Evolutionary conservation across 257 asterid genomes (phyloP).

Genomic region (Fraxinus pennsylvanica): DNA sequence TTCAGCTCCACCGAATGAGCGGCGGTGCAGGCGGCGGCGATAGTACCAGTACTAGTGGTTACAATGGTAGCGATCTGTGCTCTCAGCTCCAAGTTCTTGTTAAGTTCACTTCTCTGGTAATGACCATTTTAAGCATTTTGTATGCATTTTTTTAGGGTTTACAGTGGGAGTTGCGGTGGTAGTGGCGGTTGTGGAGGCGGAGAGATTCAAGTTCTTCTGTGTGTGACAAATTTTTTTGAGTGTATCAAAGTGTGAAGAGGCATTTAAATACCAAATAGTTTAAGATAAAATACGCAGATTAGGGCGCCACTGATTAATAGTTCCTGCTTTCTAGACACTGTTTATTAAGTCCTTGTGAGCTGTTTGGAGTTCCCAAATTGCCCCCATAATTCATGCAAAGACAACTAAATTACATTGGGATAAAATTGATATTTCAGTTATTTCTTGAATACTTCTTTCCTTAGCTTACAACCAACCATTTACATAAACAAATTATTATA

Average conservation of each 20-base stretch:
- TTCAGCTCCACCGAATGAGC: slow-evolving; percentile 38
- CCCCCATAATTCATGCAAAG: slow-evolving; percentile 5
- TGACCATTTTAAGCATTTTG: slow-evolving; percentile 24
- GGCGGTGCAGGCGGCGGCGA: slow-evolving; percentile 26
- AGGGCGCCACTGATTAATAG: slow-evolving; percentile 47
- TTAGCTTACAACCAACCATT: no score
- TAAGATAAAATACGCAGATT: slow-evolving; percentile 31
- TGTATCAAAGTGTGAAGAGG: slow-evolving; percentile 34
- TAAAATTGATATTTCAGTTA: not conserved
- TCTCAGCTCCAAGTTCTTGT: not conserved
- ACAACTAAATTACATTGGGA: not conserved
- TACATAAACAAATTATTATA: not conserved
- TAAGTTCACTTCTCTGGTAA: slow-evolving; percentile 26
- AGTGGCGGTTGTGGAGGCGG: not conserved
- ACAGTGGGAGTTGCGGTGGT: not conserved
- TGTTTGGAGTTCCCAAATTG: slow-evolving; percentile 13
- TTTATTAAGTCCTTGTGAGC: slow-evolving; percentile 18
- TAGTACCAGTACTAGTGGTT: not conserved
- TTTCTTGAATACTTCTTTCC: no score
- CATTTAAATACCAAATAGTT: slow-evolving; percentile 34
- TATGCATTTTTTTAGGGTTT: not conserved
- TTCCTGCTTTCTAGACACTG: slow-evolving; percentile 29
- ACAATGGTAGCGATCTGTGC: slow-evolving; percentile 17
- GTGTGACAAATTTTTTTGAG: slow-evolving; percentile 35
- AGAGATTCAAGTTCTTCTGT: slow-evolving; percentile 31